A percentile compares a stretch with the other conserved stretches of the same genome.
Evolutionary conservation across 768 basidiomycete genomes (phyloP).

Genomic region (Tulasnella sp.): DNA sequence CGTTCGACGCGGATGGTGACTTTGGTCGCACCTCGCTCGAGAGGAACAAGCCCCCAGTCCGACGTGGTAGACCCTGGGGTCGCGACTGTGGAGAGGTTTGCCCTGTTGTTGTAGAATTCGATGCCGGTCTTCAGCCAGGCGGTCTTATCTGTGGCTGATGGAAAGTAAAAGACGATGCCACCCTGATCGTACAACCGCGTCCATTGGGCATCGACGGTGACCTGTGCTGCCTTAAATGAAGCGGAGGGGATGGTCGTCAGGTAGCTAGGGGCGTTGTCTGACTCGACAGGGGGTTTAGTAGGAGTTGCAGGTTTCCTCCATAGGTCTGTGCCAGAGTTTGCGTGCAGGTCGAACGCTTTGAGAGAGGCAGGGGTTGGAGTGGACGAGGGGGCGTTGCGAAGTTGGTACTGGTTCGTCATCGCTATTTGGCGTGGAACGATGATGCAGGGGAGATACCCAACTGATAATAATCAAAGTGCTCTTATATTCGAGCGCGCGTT

Average conservation of each 20-base stretch:
- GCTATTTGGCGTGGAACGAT: background rate
- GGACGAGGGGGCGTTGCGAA: constrained; percentile 16
- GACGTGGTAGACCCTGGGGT: constrained; percentile 37
- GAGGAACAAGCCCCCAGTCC: constrained; percentile 42
- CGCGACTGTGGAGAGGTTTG: constrained; percentile 42
- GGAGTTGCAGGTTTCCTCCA: constrained; percentile 41
- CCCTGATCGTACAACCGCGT: constrained; percentile 44
- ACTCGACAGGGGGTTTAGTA: constrained; percentile 36
- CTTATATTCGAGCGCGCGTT: background rate
- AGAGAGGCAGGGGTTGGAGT: constrained; percentile 5
- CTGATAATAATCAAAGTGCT: background rate
- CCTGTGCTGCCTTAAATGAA: constrained; percentile 40
- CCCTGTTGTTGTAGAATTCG: constrained; percentile 41
- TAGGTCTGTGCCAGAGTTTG: constrained; percentile 41
- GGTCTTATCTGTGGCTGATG: constrained; percentile 12
- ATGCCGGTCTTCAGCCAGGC: constrained; percentile 44
- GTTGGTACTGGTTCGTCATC: background rate
- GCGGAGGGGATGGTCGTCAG: constrained; percentile 33
- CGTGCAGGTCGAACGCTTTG: constrained; percentile 28
- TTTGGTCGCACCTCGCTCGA: background rate
- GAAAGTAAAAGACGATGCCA: constrained; percentile 41
- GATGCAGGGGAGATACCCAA: background rate
- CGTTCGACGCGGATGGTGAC: constrained; percentile 40
- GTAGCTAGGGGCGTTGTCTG: constrained; percentile 39
- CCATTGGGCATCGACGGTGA: constrained; percentile 42